These are phyloP conservation scores for Cicer judaicum DNA, from an alignment of 306 rosid species.

Conservation along the genomic window DNA sequence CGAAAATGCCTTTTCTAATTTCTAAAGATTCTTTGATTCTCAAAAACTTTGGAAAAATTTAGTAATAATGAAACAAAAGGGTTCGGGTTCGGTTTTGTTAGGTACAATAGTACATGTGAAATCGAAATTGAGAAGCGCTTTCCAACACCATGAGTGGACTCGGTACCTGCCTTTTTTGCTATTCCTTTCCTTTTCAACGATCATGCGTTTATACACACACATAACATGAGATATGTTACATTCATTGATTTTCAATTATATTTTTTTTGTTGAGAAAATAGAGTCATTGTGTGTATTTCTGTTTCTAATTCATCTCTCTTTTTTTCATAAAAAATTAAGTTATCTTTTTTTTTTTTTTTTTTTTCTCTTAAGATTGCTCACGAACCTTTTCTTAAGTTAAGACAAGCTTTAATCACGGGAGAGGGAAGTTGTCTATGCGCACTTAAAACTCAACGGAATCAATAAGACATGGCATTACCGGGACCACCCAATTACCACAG, in stretches of 20 bases:
- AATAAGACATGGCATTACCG: slow-evolving; percentile 19
- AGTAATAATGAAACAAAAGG: slow-evolving; percentile 21
- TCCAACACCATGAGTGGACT: slow-evolving; percentile 29
- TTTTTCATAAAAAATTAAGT: neutral
- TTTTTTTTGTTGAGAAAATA: too few relatives aligned
- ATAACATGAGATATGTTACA: too few relatives aligned
- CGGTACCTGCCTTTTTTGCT: slow-evolving; percentile 35
- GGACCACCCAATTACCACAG: slow-evolving; percentile 3
- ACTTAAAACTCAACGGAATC: slow-evolving; percentile 16
- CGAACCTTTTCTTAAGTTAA: slow-evolving; percentile 26
- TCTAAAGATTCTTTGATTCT: slow-evolving; percentile 26
- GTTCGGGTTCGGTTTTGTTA: slow-evolving; percentile 36
- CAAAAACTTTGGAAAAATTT: slow-evolving; percentile 4
- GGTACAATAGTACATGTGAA: slow-evolving; percentile 37
- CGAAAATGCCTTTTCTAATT: slow-evolving; percentile 13
- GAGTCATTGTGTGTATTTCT: too few relatives aligned
- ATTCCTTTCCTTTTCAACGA: slow-evolving; percentile 17
- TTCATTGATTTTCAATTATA: too few relatives aligned
- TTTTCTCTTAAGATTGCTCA: neutral
- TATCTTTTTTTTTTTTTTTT: neutral
- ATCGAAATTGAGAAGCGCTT: slow-evolving; percentile 37
- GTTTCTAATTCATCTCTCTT: too few relatives aligned
- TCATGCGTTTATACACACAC: too few relatives aligned
- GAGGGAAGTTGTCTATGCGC: slow-evolving; percentile 1
- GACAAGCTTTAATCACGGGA: slow-evolving; percentile 39